These are phyloP conservation scores for Mucor velutinosus DNA, from an alignment of 371 early-diverging fungal genomes.

Conservation along the genomic window DNA sequence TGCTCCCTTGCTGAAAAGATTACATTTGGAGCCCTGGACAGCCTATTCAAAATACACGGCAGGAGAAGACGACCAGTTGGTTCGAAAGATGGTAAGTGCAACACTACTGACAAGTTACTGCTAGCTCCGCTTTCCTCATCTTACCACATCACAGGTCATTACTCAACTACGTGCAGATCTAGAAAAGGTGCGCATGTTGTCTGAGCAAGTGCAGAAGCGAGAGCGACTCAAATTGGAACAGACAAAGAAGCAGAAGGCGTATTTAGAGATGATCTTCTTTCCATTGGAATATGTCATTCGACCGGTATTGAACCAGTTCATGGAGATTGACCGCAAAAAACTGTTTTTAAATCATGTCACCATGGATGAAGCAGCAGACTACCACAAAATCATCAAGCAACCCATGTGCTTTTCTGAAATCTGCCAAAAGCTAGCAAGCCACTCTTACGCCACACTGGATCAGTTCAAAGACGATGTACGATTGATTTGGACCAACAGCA, in stretches of 20 bases:
- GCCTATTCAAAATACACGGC: conserved; percentile 81
- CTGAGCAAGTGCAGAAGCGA: conserved; percentile 84
- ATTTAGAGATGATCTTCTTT: conserved; percentile 68
- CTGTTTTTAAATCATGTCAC: conserved; percentile 70
- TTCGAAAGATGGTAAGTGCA: not conserved
- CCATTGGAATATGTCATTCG: conserved; percentile 71
- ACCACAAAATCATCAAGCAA: conserved; percentile 65
- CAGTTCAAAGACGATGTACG: conserved; percentile 59
- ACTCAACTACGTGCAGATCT: conserved; percentile 75
- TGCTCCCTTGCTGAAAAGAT: conserved; percentile 89
- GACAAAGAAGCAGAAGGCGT: conserved; percentile 60
- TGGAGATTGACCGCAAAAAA: conserved; percentile 60
- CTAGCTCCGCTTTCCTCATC: not conserved
- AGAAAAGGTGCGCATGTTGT: conserved; percentile 80
- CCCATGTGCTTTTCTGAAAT: conserved; percentile 65
- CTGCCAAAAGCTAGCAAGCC: conserved; percentile 34
- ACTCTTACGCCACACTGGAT: conserved; percentile 40
- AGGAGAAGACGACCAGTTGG: conserved; percentile 59
- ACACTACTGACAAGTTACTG: not conserved
- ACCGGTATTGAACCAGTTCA: conserved; percentile 66
- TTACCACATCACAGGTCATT: conserved; percentile 26
- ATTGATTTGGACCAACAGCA: conserved; percentile 75
- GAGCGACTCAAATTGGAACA: conserved; percentile 82
- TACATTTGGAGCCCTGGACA: conserved; percentile 98
- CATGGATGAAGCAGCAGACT: conserved; percentile 79